A percentile compares a stretch with the other conserved stretches of the same genome.
These are phyloP conservation scores for Marvania coccoides DNA, from an alignment of 139 green algal species.

Conservation along the genomic window DNA sequence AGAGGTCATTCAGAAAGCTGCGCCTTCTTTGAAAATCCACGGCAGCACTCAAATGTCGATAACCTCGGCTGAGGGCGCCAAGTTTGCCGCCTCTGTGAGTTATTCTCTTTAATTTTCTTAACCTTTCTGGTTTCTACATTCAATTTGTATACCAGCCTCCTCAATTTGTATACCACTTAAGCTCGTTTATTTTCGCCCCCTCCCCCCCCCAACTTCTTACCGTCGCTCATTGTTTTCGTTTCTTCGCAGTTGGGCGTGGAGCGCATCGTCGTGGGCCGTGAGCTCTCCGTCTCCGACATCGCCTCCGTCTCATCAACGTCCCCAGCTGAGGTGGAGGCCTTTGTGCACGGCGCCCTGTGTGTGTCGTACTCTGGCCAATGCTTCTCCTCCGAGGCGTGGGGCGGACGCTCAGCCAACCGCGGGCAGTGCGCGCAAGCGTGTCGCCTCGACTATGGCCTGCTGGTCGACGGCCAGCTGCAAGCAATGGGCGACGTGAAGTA, in stretches of 20 bases:
- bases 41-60: conserved; percentile 69
- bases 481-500: conserved; percentile 63
- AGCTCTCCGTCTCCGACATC: conserved; percentile 71
- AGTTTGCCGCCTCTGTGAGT: conserved; percentile 49
- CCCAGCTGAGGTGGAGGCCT: conserved; percentile 65
- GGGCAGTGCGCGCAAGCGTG: conserved; percentile 78
- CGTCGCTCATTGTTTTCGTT: too few relatives aligned
- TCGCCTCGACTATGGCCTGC: conserved; percentile 60
- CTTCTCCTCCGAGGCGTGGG: conserved; percentile 75
- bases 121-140: too few relatives aligned
- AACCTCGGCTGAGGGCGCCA: conserved; percentile 49
- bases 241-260: conserved; percentile 45
- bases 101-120: too few relatives aligned
- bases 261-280: conserved; percentile 71
- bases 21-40: conserved; percentile 60
- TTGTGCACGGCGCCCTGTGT: conserved; percentile 82
- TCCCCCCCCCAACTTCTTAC: too few relatives aligned
- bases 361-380: conserved; percentile 70
- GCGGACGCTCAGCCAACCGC: conserved; percentile 72
- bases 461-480: conserved; percentile 58
- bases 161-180: too few relatives aligned
- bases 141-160: too few relatives aligned
- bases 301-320: conserved; percentile 8
- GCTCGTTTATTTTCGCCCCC: too few relatives aligned
- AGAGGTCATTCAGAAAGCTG: conserved; percentile 47